A percentile compares a stretch with the other conserved stretches of the same genome.
These are phyloP conservation scores for Daedalea quercina DNA, from an alignment of 768 basidiomycete species.

Conservation along the genomic window DNA sequence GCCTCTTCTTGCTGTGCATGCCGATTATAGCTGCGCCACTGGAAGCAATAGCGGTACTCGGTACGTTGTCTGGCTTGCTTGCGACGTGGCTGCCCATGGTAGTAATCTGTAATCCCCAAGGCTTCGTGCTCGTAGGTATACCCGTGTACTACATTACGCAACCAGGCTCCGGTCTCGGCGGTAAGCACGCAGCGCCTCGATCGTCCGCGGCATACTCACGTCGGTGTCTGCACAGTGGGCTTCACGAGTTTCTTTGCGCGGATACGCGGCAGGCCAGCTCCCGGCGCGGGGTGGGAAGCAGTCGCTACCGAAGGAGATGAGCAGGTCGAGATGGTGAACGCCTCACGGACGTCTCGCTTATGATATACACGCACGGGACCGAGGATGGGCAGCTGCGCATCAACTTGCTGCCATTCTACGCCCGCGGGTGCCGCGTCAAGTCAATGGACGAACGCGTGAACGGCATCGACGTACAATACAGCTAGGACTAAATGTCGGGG, in stretches of 20 bases:
- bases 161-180: slow-evolving; percentile 23
- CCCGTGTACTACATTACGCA: slow-evolving; percentile 82
- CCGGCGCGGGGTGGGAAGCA: slow-evolving; percentile 68
- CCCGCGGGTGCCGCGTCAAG: no score
- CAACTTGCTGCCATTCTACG: not conserved
- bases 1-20: slow-evolving; percentile 88
- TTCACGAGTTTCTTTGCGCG: slow-evolving; percentile 36
- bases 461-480: not conserved
- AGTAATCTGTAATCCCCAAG: slow-evolving; percentile 29
- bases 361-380: not conserved
- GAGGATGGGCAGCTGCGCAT: not conserved
- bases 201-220: no score
- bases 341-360: not conserved
- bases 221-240: slow-evolving; percentile 28
- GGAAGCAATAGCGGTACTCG: slow-evolving; percentile 81
- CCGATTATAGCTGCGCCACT: slow-evolving; percentile 89
- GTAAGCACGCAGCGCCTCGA: not conserved
- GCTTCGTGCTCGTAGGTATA: slow-evolving; percentile 71
- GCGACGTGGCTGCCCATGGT: slow-evolving; percentile 3
- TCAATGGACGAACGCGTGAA: no score
- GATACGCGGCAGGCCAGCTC: slow-evolving; percentile 43
- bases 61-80: slow-evolving; percentile 34
- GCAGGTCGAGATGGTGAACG: slow-evolving; percentile 57
- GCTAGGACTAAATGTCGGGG: not conserved
- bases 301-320: slow-evolving; percentile 69